Evolutionary conservation across 257 asterid genomes (phyloP).

Genomic region (Rhazya stricta): DNA sequence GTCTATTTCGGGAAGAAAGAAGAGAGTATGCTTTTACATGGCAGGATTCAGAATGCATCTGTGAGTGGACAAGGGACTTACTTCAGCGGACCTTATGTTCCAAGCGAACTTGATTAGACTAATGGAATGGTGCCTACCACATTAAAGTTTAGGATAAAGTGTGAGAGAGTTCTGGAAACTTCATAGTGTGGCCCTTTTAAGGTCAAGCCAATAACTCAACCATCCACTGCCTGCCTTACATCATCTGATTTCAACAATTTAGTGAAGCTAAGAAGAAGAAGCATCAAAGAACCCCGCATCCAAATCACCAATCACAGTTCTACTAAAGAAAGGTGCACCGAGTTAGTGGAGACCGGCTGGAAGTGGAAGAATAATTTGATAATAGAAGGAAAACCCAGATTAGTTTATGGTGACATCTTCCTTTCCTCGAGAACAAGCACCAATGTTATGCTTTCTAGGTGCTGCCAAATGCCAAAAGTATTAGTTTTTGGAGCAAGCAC

Average conservation of each 20-base stretch:
- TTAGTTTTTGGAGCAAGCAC: background rate
- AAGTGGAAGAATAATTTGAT: conserved; percentile 5
- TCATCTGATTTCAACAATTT: background rate
- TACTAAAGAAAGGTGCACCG: background rate
- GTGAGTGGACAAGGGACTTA: background rate
- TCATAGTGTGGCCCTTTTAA: background rate
- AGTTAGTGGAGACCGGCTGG: background rate
- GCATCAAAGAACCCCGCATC: background rate
- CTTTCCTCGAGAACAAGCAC: background rate
- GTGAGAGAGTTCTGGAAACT: background rate
- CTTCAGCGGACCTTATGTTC: background rate
- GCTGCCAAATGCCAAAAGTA: conserved; percentile 1
- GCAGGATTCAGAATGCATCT: background rate
- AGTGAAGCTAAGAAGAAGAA: background rate
- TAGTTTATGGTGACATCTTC: background rate
- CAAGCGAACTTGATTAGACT: background rate
- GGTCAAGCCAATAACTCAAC: background rate
- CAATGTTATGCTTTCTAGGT: background rate
- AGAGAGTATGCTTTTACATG: background rate
- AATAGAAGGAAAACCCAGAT: background rate
- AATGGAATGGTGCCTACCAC: background rate
- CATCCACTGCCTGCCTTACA: conserved; percentile 7
- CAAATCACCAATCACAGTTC: background rate
- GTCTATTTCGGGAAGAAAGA: too few relatives aligned
- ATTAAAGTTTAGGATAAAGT: background rate